Base-by-base conservation (phyloP, 2,329 filamentous ascomycete genomes). In the Colletotrichum orbiculare region DNA sequence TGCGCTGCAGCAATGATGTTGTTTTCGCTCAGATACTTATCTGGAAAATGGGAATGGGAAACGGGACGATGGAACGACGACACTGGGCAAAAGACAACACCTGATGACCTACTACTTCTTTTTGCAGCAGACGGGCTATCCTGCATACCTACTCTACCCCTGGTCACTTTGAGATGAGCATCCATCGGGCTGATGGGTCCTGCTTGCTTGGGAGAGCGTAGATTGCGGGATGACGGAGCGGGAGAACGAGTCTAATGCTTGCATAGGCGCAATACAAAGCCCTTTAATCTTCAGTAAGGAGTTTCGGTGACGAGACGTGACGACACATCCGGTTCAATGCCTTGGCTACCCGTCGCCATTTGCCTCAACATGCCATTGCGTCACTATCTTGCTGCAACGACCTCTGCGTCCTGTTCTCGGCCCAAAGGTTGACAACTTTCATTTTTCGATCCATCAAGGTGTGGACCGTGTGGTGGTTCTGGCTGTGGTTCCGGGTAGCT, bases 51-150 rank as follows among this genome's bases (percentile, higher is more conserved):
- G 62, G 58, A 6, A 65, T 37, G 46, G 62, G 57, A 52, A 61
- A 61, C 25, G 62, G 50, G 52, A 65, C 42, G 62, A 65, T 33
- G 62, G 62, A 62, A 64, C 47, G 61, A 65, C 35, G 33, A 55
- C 45, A 55, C 45, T 56, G 52, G 52, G 62, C 62, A 53, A 60
- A 55, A 62, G 62, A 61, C 43, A 57, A 54, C 47, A 60, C 39
- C 41, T 45, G 52, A 57, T 53, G 58, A 65, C 37, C 46, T 42
- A 35, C 42, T 39, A 39, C 45, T 50, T 50, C 25, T 49, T 42
- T 33, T 50, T 48, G 50, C 33, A 56, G 25, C 62, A 38, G 57
- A 52, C 34, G 37, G 34, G 8, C 48, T 10, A 42, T 42, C 13
- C 50, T 46, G 55, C 17, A 25, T 17, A 41, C 25, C 35, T 33